Conservation (phyloP, 2,329 filamentous ascomycete species). For the Stachybotrys chlorohalonatus region DNA sequence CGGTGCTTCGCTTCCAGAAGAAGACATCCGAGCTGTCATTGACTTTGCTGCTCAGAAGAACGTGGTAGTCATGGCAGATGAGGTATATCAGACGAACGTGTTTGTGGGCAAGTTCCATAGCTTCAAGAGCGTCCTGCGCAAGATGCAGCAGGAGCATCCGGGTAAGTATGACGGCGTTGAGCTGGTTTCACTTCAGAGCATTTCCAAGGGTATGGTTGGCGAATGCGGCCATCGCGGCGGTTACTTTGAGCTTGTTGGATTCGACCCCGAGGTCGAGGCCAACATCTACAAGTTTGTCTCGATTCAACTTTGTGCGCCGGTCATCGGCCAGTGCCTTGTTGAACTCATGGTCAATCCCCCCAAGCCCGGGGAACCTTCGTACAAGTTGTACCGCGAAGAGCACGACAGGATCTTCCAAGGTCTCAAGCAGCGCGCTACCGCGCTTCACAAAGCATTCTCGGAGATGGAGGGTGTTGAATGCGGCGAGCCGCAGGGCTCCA, state of each 20-base stretch:
- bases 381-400: constrained; percentile 75
- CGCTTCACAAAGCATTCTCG: constrained; percentile 82
- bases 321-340: constrained; percentile 91
- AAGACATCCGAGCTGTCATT: constrained; percentile 77
- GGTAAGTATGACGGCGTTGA: constrained; percentile 78
- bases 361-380: constrained; percentile 70
- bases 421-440: constrained; percentile 68
- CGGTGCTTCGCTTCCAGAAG: constrained; percentile 70
- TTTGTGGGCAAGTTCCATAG: constrained; percentile 91
- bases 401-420: constrained; percentile 75
- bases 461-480: constrained; percentile 96
- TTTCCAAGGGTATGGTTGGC: constrained; percentile 98
- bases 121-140: constrained; percentile 83
- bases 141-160: constrained; percentile 65
- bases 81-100: constrained; percentile 99
- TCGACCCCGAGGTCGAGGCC: constrained; percentile 74
- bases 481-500: constrained; percentile 81
- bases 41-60: constrained; percentile 78
- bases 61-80: constrained; percentile 86
- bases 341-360: constrained; percentile 98
- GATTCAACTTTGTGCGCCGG: constrained; percentile 92
- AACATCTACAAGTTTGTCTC: constrained; percentile 99
- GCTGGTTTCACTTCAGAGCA: constrained; percentile 83
- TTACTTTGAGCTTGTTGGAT: constrained; percentile 93
- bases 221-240: constrained; percentile 97